Conservation (phyloP, 2,329 filamentous ascomycete genomes). For the Chaetoscypha palmicola region DNA sequence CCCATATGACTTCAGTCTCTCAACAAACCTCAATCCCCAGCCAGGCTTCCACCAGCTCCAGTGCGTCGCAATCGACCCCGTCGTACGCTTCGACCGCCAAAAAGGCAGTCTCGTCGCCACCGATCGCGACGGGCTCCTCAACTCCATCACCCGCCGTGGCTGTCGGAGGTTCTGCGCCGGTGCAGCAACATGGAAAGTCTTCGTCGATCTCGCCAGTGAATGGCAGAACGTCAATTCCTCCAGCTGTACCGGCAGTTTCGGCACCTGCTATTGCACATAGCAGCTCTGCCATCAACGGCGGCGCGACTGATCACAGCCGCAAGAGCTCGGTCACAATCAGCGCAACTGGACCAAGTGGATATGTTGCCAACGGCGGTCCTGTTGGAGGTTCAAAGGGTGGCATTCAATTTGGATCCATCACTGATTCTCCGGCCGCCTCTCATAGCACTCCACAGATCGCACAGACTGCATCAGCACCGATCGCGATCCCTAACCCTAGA, state of each 20-base stretch:
- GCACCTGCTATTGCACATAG: conserved; percentile 56
- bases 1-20: conserved; percentile 33
- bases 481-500: conserved; percentile 64
- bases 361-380: conserved; percentile 68
- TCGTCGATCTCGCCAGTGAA: conserved; percentile 74
- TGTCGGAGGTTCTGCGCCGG: conserved; percentile 46
- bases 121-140: conserved; percentile 53
- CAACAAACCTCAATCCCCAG: conserved; percentile 28
- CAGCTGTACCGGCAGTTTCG: conserved; percentile 55
- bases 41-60: conserved; percentile 49
- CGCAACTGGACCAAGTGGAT: conserved; percentile 69
- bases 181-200: conserved; percentile 55
- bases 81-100: conserved; percentile 64
- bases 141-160: conserved; percentile 47
- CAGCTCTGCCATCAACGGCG: conserved; percentile 62
- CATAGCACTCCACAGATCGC: conserved; percentile 59
- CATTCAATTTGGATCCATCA: conserved; percentile 76
- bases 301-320: conserved; percentile 63
- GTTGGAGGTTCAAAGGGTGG: conserved; percentile 52
- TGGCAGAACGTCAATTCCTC: conserved; percentile 67
- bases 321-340: conserved; percentile 91
- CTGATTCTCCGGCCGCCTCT: conserved; percentile 58
- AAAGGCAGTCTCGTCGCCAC: conserved; percentile 54
- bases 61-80: conserved; percentile 47
- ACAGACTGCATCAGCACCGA: conserved; percentile 43